Evolutionary conservation across 148 eudicot species (phyloP).

Genomic region (Mesembryanthemum crystallinum): DNA sequence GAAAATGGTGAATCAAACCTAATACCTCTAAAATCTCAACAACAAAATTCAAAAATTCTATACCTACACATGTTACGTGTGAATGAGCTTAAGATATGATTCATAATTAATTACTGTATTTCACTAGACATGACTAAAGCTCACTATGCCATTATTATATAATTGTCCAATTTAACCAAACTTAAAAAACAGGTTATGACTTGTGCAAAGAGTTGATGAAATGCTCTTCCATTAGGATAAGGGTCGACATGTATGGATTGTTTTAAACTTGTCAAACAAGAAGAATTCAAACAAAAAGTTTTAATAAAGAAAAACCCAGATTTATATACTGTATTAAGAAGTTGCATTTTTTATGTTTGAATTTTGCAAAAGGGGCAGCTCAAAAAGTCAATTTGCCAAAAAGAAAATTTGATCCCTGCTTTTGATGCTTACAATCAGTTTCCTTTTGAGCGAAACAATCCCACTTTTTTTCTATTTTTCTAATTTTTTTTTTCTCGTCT

Average conservation of each 20-base stretch:
- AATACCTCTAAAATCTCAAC: no score
- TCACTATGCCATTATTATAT: no score
- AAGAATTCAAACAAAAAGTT: not conserved
- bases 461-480: no score
- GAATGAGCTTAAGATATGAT: not conserved
- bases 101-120: no score
- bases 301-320: not conserved
- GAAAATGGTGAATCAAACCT: no score
- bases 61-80: conserved; percentile 1
- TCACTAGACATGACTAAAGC: no score
- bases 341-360: conserved; percentile 1
- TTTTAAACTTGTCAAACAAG: not conserved
- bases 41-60: no score
- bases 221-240: not conserved
- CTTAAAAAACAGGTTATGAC: no score
- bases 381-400: conserved; percentile 10
- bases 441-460: conserved; percentile 22
- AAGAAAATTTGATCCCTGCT: conserved; percentile 12
- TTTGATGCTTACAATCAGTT: conserved; percentile 21
- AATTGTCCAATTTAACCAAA: no score
- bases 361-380: conserved; percentile 15
- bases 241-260: not conserved
- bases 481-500: conserved; percentile 10
- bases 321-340: not conserved
- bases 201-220: not conserved